Base-by-base conservation (phyloP, 495 filamentous ascomycete genomes). In the Diplogelasinospora grovesii region DNA sequence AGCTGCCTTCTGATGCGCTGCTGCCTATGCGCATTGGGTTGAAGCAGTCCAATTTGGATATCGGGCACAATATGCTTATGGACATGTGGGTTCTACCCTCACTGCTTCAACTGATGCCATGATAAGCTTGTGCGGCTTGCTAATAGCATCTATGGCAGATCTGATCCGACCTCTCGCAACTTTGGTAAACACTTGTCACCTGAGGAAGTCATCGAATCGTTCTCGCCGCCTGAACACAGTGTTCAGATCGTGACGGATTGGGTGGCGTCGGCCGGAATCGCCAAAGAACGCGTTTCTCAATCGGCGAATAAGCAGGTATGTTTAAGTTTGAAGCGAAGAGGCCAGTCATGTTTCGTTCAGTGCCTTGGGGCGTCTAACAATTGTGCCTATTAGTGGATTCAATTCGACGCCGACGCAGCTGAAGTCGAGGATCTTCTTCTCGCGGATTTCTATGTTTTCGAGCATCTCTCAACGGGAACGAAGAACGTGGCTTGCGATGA, bases 141-240 rank as follows among this genome's bases (percentile, higher is more conserved):
- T 61, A 83, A 90, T 85, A 48, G 11, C 13, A 4, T n/a, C 19
- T 88, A 57, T 83, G 80, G 22, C 78, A 93, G 69, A 78, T 92
- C 63, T 77, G 83, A 28, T 79, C 85, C 51, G 70, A 78, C 41
- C 3, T 79, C 76, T 0, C 48, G 58, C 8, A 71, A 65, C 29
- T 79, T 71, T 48, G 75, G 75, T 8, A 60, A 75, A 39, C 66
- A 79, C 48, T 55, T 71, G 66, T 65, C 56, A 3, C 39, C 57
- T n/a, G 31, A 68, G n/a, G 63, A 77, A 36, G 64, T 76, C 19
- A 58, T 68, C 27, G 64, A 75, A 13, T 50, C 73, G 2, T 78
- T 77, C 52, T 64, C 66, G 4, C 72, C 75, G 0, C 53, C 57
- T 8, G 36, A 60, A 15, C 57, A 64, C n/a, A 60, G 58, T 8